Base-by-base conservation (phyloP, 371 early-diverging fungal genomes). In the Spraguea lophii region DNA sequence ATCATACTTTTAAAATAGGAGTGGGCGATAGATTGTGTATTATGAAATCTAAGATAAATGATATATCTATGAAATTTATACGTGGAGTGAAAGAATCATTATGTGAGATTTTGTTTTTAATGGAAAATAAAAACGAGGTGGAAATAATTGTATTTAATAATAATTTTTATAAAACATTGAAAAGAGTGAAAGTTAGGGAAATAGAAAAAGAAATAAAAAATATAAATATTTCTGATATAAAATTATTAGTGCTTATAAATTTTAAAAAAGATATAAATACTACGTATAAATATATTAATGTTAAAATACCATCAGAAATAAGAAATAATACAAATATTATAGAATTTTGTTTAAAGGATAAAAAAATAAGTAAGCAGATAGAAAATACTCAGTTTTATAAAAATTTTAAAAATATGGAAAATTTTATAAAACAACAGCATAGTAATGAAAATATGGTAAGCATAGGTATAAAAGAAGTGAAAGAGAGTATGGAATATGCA, bases 1-100 rank as follows among this genome's bases (percentile, higher is more conserved):
- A 62, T 47, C 71, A 70, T 37, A 63, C 65, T 15, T 20, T 70
- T 48, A 56, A 67, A 9, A 47, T 70, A 19, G 46, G 36, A 12
- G 37, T 61, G 12, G 46, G 54, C 15, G 49, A 70, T 16, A 56
- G 53, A 44, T 57, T 70, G 9, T n/a, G n/a, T n/a, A n/a, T n/a
- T n/a, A n/a, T 62, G 44, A n/a, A 12, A 17, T 54, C 43, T 16
- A 61, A 15, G 53, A 70, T 61, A 39, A 52, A 48, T 7, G 32
- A 54, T 26, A 56, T 63, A 52, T 52, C 49, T 13, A 13, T 16
- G 2, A 22, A 37, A 13, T 32, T 53, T 19, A 37, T 70, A 19
- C 46, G 61, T 37, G 54, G 57, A 16, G 20, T 51, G 0, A 54
- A 53, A 16, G 52, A 57, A 7, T 52, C 30, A 36, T 30, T 52